Base-by-base conservation (phyloP, 2,329 filamentous ascomycete genomes). In the Colletotrichum lindemuthianum region DNA sequence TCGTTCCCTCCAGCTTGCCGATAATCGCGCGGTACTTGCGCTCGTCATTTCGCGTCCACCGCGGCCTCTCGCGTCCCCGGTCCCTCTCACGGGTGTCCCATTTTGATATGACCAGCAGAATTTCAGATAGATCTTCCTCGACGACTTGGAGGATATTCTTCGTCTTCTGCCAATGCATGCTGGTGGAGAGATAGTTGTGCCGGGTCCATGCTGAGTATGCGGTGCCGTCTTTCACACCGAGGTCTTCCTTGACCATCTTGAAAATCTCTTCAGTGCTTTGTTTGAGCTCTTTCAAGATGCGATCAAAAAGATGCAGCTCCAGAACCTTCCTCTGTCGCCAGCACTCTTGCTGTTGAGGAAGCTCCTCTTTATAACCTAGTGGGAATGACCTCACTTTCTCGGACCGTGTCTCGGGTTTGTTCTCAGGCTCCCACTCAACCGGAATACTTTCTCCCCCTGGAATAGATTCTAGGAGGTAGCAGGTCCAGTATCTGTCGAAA, bases 11-110 rank as follows among this genome's bases (percentile, higher is more conserved):
- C 9, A 53, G 50, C 37, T 53, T 41, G 4, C 37, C 16, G 9
- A 53, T 53, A n/a, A 41, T 24, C 3, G n/a, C 36, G 4, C 70
- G 66, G 24, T 77, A 75, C 54, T 73, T 75, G 15, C 69, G 65
- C 59, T 77, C 73, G 40, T 76, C 73, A 9, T 69, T 71, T 0
- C 67, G 68, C 1, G 74, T 76, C 75, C 74, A 76, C 2, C 74
- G 70, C 1, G 74, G 74, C 34, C 61, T 59, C 53, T 73, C 70
- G 48, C 55, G 50, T 2, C 71, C 70, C 2, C 72, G 71, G 0
- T 71, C 69, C 11, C 67, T 67, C 16, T 74, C 74, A 2, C 74
- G 68, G 0, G 56, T 41, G 2, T 63, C 68, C 73, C 72, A 76
- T 36, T 69, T 69, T 0, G 32, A 36, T 6, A 65, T 44, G 32